A percentile compares a stretch with the other conserved stretches of the same genome.
phyloP scores from a whole-genome alignment of 768 basidiomycete species.

The Psilocybe cubensis region DNA sequence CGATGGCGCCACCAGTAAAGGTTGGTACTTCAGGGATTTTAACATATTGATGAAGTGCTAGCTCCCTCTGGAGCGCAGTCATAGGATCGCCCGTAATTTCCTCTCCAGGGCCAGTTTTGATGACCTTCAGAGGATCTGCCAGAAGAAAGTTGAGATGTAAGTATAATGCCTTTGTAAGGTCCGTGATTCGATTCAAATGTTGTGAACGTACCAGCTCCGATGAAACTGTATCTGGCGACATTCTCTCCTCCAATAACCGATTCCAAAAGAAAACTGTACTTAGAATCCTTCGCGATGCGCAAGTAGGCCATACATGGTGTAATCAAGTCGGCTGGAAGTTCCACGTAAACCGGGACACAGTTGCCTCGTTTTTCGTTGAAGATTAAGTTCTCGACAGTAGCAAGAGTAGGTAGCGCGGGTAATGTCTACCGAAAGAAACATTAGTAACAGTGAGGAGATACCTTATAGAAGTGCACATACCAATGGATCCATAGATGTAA shows the following conservation, averaged over 20 bases:
- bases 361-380: conserved; percentile 86
- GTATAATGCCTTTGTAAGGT: not conserved
- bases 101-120: conserved; percentile 86
- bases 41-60: conserved; percentile 86
- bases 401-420: conserved; percentile 70
- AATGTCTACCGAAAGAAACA: conserved; percentile 52
- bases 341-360: conserved; percentile 89
- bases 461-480: conserved; percentile 33
- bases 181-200: not conserved
- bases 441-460: conserved; percentile 2
- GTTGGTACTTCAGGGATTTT: conserved; percentile 91
- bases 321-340: conserved; percentile 93
- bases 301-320: conserved; percentile 98
- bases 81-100: conserved; percentile 89
- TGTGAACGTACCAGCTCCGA: conserved; percentile 80
- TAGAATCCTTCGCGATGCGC: conserved; percentile 87
- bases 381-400: conserved; percentile 77
- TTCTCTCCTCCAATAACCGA: conserved; percentile 91
- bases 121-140: conserved; percentile 91
- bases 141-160: not conserved
- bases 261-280: conserved; percentile 94
- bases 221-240: conserved; percentile 92
- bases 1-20: conserved; percentile 97
- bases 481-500: conserved; percentile 50
- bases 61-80: conserved; percentile 80